Evolutionary conservation across 768 basidiomycete species (phyloP).

Genomic region (Amanita brunnescens): DNA sequence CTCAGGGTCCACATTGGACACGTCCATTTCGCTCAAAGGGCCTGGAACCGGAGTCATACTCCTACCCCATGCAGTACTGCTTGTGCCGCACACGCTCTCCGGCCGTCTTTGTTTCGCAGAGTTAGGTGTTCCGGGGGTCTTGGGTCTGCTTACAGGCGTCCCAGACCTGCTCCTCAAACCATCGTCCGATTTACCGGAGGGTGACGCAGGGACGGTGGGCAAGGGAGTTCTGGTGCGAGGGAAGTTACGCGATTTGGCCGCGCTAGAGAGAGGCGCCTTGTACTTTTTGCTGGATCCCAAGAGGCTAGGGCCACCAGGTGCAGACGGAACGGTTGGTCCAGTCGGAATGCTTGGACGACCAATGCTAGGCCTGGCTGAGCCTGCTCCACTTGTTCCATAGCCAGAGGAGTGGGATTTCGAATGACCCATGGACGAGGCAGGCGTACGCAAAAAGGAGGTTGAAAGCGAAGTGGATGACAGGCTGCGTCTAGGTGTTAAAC

Average conservation of each 20-base stretch:
- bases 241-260: conserved; percentile 19
- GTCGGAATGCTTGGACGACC: neutral
- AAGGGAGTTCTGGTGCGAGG: conserved; percentile 22
- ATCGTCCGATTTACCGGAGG: conserved; percentile 6
- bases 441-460: neutral
- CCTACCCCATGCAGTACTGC: conserved; percentile 19
- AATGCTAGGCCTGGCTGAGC: neutral
- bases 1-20: conserved; percentile 65
- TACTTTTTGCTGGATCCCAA: conserved; percentile 49
- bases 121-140: conserved; percentile 46
- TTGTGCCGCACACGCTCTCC: conserved; percentile 3
- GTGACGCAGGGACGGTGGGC: conserved; percentile 42
- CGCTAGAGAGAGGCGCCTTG: conserved; percentile 51
- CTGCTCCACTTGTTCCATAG: neutral
- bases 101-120: neutral
- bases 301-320: neutral
- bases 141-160: conserved; percentile 28
- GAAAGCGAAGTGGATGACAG: conserved; percentile 1
- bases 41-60: conserved; percentile 41
- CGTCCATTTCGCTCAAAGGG: conserved; percentile 63
- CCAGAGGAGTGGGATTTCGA: neutral
- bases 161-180: conserved; percentile 12
- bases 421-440: neutral
- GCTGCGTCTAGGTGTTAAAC: conserved; percentile 3
- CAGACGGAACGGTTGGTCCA: neutral